These are phyloP conservation scores for Achlya hypogyna DNA, from an alignment of 352 stramenopile species.

Conservation along the genomic window DNA sequence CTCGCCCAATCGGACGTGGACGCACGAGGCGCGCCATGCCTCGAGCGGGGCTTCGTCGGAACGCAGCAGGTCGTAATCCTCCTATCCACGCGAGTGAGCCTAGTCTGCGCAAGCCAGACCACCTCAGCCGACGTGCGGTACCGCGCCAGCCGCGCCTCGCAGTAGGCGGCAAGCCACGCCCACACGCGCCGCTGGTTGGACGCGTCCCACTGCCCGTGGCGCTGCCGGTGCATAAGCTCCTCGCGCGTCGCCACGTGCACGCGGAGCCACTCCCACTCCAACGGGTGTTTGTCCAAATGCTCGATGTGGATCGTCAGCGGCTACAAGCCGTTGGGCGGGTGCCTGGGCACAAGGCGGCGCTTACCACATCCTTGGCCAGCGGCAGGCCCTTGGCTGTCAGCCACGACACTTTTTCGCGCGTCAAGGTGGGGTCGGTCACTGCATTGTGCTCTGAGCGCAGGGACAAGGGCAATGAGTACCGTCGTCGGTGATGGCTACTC, in stretches of 20 bases:
- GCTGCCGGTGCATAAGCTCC: neutral
- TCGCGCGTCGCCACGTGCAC: neutral
- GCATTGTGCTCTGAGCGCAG: too few species aligned
- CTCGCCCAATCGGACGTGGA: constrained; percentile 61
- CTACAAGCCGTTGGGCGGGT: neutral
- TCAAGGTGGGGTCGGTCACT: neutral
- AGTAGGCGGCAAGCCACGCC: constrained; percentile 24
- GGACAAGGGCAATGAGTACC: constrained; percentile 16
- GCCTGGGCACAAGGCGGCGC: neutral
- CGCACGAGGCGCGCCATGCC: constrained; percentile 47
- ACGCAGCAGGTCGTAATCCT: constrained; percentile 40
- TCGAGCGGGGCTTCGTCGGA: constrained; percentile 41
- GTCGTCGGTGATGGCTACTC: neutral
- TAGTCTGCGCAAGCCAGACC: neutral
- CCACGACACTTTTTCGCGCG: constrained; percentile 9
- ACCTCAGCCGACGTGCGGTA: constrained; percentile 22
- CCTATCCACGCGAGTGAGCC: constrained; percentile 22
- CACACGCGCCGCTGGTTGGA: constrained; percentile 26
- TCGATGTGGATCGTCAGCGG: constrained; percentile 10
- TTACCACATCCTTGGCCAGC: neutral
- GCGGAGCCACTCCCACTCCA: constrained; percentile 13
- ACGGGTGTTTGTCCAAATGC: neutral
- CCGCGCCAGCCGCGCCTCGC: constrained; percentile 18
- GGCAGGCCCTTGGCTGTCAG: neutral
- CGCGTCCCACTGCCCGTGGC: neutral